phyloP scores from a whole-genome alignment of 2,329 filamentous ascomycete genomes.

The Fusarium robinianum region DNA sequence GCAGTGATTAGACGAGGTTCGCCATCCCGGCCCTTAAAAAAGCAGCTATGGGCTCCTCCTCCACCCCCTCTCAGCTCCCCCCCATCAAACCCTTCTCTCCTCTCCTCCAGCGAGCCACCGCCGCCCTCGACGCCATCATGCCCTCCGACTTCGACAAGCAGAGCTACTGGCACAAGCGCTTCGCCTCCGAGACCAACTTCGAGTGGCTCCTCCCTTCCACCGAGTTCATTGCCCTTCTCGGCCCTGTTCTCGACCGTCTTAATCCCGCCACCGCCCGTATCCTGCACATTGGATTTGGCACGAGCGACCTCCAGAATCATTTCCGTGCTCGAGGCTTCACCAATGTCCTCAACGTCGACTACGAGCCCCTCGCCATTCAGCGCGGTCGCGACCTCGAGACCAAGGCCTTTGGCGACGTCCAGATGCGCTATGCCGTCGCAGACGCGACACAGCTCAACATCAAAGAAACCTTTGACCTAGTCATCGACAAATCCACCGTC shows the following conservation, averaged over 20 bases:
- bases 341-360: slow-evolving; percentile 55
- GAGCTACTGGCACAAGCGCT: slow-evolving; percentile 55
- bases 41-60: too few species aligned
- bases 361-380: slow-evolving; percentile 52
- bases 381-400: slow-evolving; percentile 49
- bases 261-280: slow-evolving; percentile 39
- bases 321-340: slow-evolving; percentile 49
- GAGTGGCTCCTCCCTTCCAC: slow-evolving; percentile 53
- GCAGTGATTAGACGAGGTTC: too few species aligned
- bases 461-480: slow-evolving; percentile 44
- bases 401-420: slow-evolving; percentile 49
- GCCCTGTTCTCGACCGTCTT: slow-evolving; percentile 43
- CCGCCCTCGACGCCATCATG: slow-evolving; percentile 28
- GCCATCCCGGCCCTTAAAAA: slow-evolving; percentile 22
- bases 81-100: slow-evolving; percentile 21
- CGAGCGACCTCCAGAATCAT: slow-evolving; percentile 54
- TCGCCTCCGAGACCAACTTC: slow-evolving; percentile 50
- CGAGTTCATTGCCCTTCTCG: slow-evolving; percentile 47
- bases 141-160: slow-evolving; percentile 52
- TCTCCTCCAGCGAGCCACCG: slow-evolving; percentile 13
- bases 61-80: slow-evolving; percentile 30
- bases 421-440: slow-evolving; percentile 49
- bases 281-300: slow-evolving; percentile 55
- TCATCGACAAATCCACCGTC: slow-evolving; percentile 55
- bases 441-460: slow-evolving; percentile 49